Evolutionary conservation across 805 yeast genomes (phyloP), one percentile per base, ranked within the genome.

Genomic region (Wilhelminamyces savonicus): DNA sequence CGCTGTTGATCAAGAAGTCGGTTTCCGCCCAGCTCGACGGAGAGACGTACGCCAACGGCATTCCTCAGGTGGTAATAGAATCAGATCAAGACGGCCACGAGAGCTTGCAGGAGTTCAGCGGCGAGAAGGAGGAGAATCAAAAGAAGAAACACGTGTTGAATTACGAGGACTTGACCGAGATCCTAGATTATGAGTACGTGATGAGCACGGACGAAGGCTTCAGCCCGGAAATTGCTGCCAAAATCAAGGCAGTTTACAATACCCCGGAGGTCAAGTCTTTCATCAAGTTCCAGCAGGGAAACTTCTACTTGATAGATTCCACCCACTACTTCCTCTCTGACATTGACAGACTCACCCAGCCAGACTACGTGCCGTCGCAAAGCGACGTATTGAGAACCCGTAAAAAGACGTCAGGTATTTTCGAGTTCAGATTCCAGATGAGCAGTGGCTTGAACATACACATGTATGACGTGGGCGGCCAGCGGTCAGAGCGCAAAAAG

Each of bases 361-460:
- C 70, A 2, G 69, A 70, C 36, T 88, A 83, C 52, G 47, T 76
- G 12, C 97, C 96, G 1, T 69, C 72, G 13, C 79, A 75, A 16
- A 74, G 78, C 21, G 97, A 88, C 57, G 78, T 87, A 18, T 65
- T 88, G 43, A 68, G 94, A 39, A 85, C 95, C 11, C 76, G 97
- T 62, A 82, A 85, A 52, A 88, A 85, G 59, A 88, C 97, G 0
- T 82, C 94, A 1, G 96, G 97, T 56, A 84, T 88, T 14, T 84
- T 79, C 45, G 96, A 87, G 52, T 78, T 85, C 35, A 68, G 72
- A 34, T 83, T 88, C 46, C 77, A 76, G 36, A 71, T 87, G 74
- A 86, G 82, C n/a, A 39, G 45, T 19, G 66, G 66, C 5, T 45
- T 63, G 14, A 59, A 56, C 29, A 56, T 64, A 21, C 71, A 65